Percentiles rank a stretch among this genome's conserved stretches.
Conservation (phyloP, 345 rosid species). For the Syzygium aromaticum region DNA sequence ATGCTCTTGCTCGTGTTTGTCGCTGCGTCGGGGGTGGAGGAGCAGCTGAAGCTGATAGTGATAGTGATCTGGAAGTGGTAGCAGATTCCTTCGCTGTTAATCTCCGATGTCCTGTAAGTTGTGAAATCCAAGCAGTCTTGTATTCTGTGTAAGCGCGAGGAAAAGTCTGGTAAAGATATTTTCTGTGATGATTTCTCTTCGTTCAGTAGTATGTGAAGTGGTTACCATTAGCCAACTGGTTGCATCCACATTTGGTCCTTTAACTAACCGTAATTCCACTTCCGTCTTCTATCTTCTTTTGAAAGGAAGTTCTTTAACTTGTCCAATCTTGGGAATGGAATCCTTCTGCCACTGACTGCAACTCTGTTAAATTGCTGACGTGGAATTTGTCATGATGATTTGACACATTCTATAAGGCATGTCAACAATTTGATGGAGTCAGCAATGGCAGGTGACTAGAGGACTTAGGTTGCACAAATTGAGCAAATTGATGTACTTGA, state of each 20-base stretch:
- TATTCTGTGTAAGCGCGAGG: neutral
- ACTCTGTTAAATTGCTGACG: neutral
- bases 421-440: neutral
- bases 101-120: slow-evolving; percentile 95
- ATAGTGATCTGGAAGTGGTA: slow-evolving; percentile 96
- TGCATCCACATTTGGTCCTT: neutral
- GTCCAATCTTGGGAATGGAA: neutral
- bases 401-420: neutral
- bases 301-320: neutral
- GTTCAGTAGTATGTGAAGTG: neutral
- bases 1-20: slow-evolving; percentile 82
- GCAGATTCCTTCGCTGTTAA: slow-evolving; percentile 74
- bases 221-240: neutral
- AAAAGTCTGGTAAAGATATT: neutral
- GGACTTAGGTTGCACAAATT: neutral
- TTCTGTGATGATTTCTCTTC: neutral
- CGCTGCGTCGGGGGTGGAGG: slow-evolving; percentile 92
- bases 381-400: neutral
- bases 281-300: neutral
- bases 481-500: neutral
- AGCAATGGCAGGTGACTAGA: neutral
- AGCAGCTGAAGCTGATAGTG: slow-evolving; percentile 82
- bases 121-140: neutral
- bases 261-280: neutral
- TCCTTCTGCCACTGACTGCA: neutral